These are phyloP conservation scores for Fusarium sp. DNA, from an alignment of 2,329 filamentous ascomycete species.

Conservation along the genomic window DNA sequence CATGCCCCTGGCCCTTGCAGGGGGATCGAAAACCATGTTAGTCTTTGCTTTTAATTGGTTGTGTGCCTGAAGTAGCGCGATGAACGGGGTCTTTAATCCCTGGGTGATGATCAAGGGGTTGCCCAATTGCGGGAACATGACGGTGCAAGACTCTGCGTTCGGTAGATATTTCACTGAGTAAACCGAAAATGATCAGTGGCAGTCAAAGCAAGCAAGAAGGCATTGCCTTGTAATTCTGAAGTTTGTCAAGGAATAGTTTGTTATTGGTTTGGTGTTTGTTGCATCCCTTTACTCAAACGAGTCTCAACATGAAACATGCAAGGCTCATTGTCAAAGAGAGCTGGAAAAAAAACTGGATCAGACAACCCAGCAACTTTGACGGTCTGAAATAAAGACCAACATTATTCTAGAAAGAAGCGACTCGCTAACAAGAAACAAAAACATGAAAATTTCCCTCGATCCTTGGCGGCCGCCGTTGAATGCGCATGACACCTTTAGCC, in stretches of 20 bases:
- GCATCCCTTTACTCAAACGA: constrained; percentile 1
- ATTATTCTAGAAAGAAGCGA: neutral
- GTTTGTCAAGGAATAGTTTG: neutral
- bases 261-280: neutral
- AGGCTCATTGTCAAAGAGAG: constrained; percentile 1
- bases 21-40: constrained; percentile 10
- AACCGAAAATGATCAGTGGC: neutral
- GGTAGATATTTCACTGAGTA: neutral
- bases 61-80: neutral
- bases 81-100: constrained; percentile 16
- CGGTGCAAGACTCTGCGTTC: neutral
- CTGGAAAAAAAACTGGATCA: neutral
- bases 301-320: constrained; percentile 22
- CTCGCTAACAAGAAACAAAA: constrained; percentile 6
- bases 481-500: constrained; percentile 9
- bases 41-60: constrained; percentile 28
- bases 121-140: constrained; percentile 23
- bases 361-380: neutral
- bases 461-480: constrained; percentile 15
- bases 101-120: constrained; percentile 28
- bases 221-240: neutral
- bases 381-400: constrained; percentile 22
- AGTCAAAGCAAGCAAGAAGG: neutral
- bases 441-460: constrained; percentile 13
- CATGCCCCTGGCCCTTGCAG: constrained; percentile 28